Percentiles rank a stretch among this genome's conserved stretches.
Evolutionary conservation across 2,329 filamentous ascomycete genomes (phyloP).

Genomic region (Colletotrichum echinochloae): DNA sequence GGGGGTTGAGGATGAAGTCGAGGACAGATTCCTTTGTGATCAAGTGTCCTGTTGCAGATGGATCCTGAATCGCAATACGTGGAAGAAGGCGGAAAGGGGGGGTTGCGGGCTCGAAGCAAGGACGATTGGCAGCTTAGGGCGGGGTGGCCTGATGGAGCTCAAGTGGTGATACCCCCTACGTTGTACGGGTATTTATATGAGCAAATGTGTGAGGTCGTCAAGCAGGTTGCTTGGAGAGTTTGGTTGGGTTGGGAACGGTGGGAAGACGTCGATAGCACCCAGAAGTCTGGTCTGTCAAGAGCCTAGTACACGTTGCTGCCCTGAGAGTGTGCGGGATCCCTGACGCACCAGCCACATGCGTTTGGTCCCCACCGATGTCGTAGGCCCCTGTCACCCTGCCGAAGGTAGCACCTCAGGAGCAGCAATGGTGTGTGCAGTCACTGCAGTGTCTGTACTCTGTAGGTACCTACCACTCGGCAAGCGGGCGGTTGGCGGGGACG

Average conservation of each 20-base stretch:
- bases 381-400: conserved; percentile 35
- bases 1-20: conserved; percentile 9
- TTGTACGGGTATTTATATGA: conserved; percentile 27
- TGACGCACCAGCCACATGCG: conserved; percentile 39
- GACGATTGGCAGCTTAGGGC: conserved; percentile 10
- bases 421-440: neutral
- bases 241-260: conserved; percentile 25
- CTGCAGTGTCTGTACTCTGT: too few species aligned
- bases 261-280: conserved; percentile 35
- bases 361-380: conserved; percentile 22
- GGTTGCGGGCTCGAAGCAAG: conserved; percentile 20
- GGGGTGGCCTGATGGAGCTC: conserved; percentile 4
- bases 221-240: conserved; percentile 18
- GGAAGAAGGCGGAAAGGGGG: conserved; percentile 33
- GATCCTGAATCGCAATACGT: conserved; percentile 38
- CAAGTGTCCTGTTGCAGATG: conserved; percentile 39
- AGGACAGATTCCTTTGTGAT: conserved; percentile 30
- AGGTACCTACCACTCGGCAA: too few species aligned
- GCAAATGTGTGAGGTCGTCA: conserved; percentile 6
- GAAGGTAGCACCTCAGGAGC: conserved; percentile 8
- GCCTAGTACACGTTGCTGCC: conserved; percentile 30
- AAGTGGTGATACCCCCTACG: neutral
- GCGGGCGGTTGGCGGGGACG: conserved; percentile 25
- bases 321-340: conserved; percentile 30
- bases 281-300: conserved; percentile 27